Evolutionary conservation across 202 grass and related monocot species (phyloP).

Genomic region (Panicum hallii): DNA sequence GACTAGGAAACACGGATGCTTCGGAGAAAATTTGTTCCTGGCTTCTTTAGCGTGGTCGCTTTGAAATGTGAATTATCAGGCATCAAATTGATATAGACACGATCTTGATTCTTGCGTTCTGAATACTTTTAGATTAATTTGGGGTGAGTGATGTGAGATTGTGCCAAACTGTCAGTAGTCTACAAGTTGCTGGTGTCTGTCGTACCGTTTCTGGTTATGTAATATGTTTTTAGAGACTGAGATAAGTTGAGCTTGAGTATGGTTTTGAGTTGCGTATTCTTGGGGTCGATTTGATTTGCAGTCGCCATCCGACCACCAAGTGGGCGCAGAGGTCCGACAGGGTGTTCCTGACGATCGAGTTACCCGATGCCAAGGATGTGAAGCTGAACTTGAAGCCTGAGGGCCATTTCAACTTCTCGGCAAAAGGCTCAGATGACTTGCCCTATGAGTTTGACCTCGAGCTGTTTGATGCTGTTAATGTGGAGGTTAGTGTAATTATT

Average conservation of each 20-base stretch:
- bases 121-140: neutral
- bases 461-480: constrained; percentile 78
- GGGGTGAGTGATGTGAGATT: neutral
- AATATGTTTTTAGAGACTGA: neutral
- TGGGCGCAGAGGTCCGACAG: constrained; percentile 86
- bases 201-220: neutral
- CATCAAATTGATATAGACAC: neutral
- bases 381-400: constrained; percentile 85
- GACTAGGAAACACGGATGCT: neutral
- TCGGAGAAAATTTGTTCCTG: neutral
- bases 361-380: constrained; percentile 91
- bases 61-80: constrained; percentile 10
- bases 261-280: neutral
- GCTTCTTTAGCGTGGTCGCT: neutral
- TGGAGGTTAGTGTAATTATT: constrained; percentile 58
- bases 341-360: constrained; percentile 76
- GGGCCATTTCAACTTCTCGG: constrained; percentile 74
- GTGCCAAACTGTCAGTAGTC: neutral
- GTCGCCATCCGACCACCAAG: constrained; percentile 85
- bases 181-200: neutral
- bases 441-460: constrained; percentile 80
- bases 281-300: constrained; percentile 41
- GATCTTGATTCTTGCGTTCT: neutral
- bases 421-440: constrained; percentile 61
- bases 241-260: neutral